These are phyloP conservation scores for Diplodia mutila DNA, from an alignment of 2,329 filamentous ascomycete species.

Conservation along the genomic window DNA sequence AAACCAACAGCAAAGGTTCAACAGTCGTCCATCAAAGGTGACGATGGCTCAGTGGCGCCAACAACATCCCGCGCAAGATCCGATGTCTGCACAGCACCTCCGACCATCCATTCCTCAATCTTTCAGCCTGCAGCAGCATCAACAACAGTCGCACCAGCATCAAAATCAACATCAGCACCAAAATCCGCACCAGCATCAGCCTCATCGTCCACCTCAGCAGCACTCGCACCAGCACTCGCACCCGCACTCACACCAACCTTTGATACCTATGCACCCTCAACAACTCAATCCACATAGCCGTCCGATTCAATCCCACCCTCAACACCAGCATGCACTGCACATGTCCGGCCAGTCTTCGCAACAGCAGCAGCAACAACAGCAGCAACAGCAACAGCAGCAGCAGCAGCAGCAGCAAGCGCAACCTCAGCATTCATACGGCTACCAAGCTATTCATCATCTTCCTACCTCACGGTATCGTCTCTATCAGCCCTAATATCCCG, in stretches of 20 bases:
- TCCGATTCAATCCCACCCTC: background rate
- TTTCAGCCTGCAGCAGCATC: conserved; percentile 13
- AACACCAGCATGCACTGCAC: background rate
- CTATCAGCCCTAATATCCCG: conserved; percentile 15
- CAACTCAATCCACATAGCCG: background rate
- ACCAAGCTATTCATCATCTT: conserved; percentile 7
- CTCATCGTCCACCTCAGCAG: background rate
- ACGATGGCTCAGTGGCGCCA: conserved; percentile 20
- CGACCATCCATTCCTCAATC: conserved; percentile 7
- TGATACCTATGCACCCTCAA: conserved; percentile 8
- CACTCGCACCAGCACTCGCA: background rate
- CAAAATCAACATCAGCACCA: background rate
- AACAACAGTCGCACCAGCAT: background rate
- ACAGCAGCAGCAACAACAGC: too few species aligned
- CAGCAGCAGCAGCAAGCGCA: background rate
- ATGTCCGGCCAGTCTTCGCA: background rate
- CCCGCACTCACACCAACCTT: background rate
- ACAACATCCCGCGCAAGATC: conserved; percentile 15
- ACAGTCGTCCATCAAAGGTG: conserved; percentile 3
- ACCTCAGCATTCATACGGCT: background rate
- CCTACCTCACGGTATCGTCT: conserved; percentile 11
- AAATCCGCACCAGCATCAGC: background rate
- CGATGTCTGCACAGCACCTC: conserved; percentile 16
- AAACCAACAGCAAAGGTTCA: conserved; percentile 21
- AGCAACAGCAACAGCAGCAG: conserved; percentile 4